Evolutionary conservation across 306 rosid species (phyloP).

Genomic region (Corylus heterophylla): DNA sequence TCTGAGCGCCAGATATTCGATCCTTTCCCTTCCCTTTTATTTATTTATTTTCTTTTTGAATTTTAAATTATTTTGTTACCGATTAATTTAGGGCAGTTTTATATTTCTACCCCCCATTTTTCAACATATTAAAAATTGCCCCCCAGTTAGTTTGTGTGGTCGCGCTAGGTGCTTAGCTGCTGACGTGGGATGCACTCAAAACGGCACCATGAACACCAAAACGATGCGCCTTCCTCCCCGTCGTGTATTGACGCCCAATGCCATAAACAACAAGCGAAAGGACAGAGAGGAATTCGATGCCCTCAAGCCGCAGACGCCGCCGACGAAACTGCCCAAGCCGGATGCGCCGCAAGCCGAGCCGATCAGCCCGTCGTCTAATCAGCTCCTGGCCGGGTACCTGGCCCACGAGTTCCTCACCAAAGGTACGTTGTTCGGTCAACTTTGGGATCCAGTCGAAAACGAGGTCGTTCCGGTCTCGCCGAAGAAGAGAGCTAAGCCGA

Average conservation of each 20-base stretch:
- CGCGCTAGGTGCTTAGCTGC: conserved; percentile 28
- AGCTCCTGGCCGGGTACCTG: conserved; percentile 75
- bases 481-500: not conserved
- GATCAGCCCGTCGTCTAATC: conserved; percentile 31
- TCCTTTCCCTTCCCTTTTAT: not conserved
- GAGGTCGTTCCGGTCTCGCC: conserved; percentile 6
- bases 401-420: conserved; percentile 83
- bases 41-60: not conserved
- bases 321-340: conserved; percentile 40
- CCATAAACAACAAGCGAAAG: conserved; percentile 52
- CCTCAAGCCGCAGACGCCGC: conserved; percentile 42
- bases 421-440: conserved; percentile 73
- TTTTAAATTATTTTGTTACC: conserved; percentile 21
- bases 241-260: conserved; percentile 53
- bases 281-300: conserved; percentile 54
- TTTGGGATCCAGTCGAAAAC: conserved; percentile 46
- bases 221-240: conserved; percentile 99
- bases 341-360: conserved; percentile 18
- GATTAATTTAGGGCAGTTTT: not conserved
- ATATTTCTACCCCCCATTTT: too few relatives aligned
- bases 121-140: too few relatives aligned
- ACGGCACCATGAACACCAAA: conserved; percentile 76
- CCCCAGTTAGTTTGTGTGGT: not conserved
- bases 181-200: conserved; percentile 73
- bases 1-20: conserved; percentile 12